Base-by-base conservation (phyloP, 2,329 filamentous ascomycete genomes). In the Graphilbum ipis-grandicollis region DNA sequence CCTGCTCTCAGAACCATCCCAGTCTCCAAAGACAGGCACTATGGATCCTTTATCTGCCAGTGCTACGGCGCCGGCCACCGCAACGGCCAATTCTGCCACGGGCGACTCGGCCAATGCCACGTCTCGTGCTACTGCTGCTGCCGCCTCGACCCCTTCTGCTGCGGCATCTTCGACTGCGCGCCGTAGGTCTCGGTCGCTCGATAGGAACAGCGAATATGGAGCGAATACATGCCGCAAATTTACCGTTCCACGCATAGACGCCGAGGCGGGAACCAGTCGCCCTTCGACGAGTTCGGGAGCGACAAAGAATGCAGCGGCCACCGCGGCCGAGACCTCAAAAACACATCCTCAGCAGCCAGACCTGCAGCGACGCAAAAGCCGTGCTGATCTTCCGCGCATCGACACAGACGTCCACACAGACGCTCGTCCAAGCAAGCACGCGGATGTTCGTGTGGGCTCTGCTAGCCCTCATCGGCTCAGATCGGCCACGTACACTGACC, bases 151-250 rank as follows among this genome's bases (percentile, higher is more conserved):
- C n/a, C n/a, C n/a, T n/a, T n/a, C n/a, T n/a, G n/a, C n/a, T n/a
- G n/a, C 9, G 17, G 15, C 23, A 28, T 26, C 14, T 22, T 6
- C 15, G 12, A 18, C 6, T 12, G 18, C 3, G 29, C 26, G 22
- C 18, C 15, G n/a, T 17, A 14, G 31, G 10, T 28, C 26, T 28
- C 26, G 26, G 6, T 28, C 35, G 17, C 12, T 33, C 9, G 33
- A 39, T 19, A 36, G 34, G 6, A 32, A 17, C 4, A 23, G 33
- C 34, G 39, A 41, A 9, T 63, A 63, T 34, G 51, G 59, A 25
- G 58, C 59, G 32, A 63, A 64, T 42, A 62, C 58, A 1, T 51
- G 54, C 39, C 53, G 58, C 25, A 62, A 60, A 45, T 61, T 44
- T 36, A 46, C 43, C 4, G 36, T 46, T n/a, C 45, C 45, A 3